These are phyloP conservation scores for Endocalyx cinctus DNA, from an alignment of 2,329 filamentous ascomycete species.

Conservation along the genomic window DNA sequence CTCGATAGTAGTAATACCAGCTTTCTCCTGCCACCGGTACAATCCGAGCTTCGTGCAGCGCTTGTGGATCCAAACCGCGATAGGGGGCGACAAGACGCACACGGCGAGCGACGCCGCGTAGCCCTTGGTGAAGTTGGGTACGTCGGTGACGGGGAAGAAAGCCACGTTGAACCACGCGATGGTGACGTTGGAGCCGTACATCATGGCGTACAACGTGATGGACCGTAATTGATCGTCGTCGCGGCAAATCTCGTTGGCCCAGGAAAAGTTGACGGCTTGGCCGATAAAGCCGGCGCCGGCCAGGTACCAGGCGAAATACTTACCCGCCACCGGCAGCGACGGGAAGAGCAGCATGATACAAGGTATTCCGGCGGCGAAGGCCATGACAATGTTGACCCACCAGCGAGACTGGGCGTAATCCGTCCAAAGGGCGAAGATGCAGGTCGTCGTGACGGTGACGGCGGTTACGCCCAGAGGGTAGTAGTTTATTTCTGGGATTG, in stretches of 20 bases:
- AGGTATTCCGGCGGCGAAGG: constrained; percentile 2
- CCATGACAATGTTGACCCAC: constrained; percentile 1
- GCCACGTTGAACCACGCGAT: constrained; percentile 5
- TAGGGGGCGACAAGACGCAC: constrained; percentile 2
- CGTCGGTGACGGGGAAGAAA: constrained; percentile 4
- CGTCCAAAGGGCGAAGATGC: constrained; percentile 7
- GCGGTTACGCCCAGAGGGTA: constrained; percentile 6
- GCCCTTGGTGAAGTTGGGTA: constrained; percentile 3
- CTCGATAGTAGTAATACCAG: no score
- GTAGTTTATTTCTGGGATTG: constrained; percentile 8
- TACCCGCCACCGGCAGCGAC: constrained; percentile 1
- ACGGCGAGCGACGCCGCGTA: constrained; percentile 2
- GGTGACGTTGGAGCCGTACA: constrained; percentile 3
- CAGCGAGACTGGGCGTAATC: constrained; percentile 3
- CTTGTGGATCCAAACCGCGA: constrained; percentile 1
- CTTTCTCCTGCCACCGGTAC: no score
- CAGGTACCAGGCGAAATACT: constrained; percentile 8
- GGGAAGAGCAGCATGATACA: constrained; percentile 8
- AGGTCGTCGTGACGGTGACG: constrained; percentile 6
- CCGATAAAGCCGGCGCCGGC: constrained; percentile 6
- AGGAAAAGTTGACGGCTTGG: constrained; percentile 7
- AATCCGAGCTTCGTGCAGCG: constrained; percentile 1
- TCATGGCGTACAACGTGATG: constrained; percentile 5
- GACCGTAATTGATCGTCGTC: constrained; percentile 4
- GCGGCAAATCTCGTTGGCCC: constrained; percentile 6